Base-by-base conservation (phyloP, 1,284 basidiomycete species). In the Irpex sp. region DNA sequence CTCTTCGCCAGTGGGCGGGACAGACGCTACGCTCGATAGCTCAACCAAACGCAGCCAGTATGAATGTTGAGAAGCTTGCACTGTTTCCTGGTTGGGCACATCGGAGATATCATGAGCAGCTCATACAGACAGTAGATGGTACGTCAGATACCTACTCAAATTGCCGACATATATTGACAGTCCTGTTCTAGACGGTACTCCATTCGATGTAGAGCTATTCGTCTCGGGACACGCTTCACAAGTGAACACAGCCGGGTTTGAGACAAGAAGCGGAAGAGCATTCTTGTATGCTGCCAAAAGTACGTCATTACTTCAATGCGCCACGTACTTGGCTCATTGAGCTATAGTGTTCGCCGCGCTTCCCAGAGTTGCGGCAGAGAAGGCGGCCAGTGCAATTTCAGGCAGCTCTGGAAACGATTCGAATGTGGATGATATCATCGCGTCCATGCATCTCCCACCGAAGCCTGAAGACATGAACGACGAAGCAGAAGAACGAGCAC, bases 271-370 rank as follows among this genome's bases (percentile, higher is more conserved):
- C 1, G 92, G 94, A 65, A 82, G 83, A 11, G 86, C 91, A 0
- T 91, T 95, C 68, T 80, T 94, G 63, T 82, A 83, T 19, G 75
- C 95, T 49, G 93, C 93, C 6, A 91, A 87, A 81, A 82, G 93
- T 93, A 79, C 61, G 4, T 21, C 19, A 40, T 36, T 37, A 11
- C 60, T 11, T 48, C 48, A 19, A 2, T 15, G n/a, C 11, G 15
- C 48, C 36, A 19, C 26, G 40, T 62, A 34, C 11, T 34, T 5
- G 13, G 55, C 49, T 36, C 21, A 54, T 19, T 48, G 19, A 54
- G 47, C 44, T 15, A 37, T 63, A 91, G 88, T 81, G 26, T 88
- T 88, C 69, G 88, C 87, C 21, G 77, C 84, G 5, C 73, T 92
- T 4, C 87, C 89, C 8, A 88, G 85, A 67, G 68, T 86, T 8